Conservation (phyloP, 2,329 filamentous ascomycete genomes). For the Chaetomium sp. region DNA sequence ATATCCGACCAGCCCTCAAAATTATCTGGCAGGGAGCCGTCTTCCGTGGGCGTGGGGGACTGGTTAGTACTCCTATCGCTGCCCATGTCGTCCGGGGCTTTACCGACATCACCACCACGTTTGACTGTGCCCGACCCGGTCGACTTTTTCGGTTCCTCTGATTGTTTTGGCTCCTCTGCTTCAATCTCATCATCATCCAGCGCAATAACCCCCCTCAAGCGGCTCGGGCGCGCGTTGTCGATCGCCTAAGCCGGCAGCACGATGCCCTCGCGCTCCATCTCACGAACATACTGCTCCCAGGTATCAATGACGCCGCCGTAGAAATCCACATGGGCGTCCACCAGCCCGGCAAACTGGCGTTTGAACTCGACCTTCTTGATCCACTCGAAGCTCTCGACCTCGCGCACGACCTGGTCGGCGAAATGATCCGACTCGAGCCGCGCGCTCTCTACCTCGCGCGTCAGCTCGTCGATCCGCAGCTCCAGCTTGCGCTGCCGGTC, state of each 20-base stretch:
- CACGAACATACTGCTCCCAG: slow-evolving; percentile 85
- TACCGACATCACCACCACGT: too few relatives aligned
- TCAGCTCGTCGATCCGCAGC: slow-evolving; percentile 85
- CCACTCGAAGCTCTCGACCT: slow-evolving; percentile 88
- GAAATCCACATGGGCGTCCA: slow-evolving; percentile 80
- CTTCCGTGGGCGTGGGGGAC: too few relatives aligned
- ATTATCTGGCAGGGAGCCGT: too few relatives aligned
- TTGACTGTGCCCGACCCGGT: too few relatives aligned
- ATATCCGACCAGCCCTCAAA: too few relatives aligned
- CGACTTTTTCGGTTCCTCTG: too few relatives aligned
- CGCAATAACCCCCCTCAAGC: background rate
- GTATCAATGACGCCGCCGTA: slow-evolving; percentile 72
- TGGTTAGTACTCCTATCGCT: background rate
- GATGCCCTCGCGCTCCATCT: slow-evolving; percentile 67
- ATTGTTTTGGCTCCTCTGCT: too few relatives aligned
- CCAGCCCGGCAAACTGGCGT: slow-evolving; percentile 73
- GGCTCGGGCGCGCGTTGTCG: background rate
- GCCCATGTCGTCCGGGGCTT: background rate
- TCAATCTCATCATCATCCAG: background rate
- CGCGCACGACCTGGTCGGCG: slow-evolving; percentile 90
- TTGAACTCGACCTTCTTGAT: slow-evolving; percentile 95
- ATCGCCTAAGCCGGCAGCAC: slow-evolving; percentile 23
- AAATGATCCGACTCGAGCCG: slow-evolving; percentile 86
- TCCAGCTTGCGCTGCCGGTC: slow-evolving; percentile 87
- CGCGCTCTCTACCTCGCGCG: slow-evolving; percentile 78